Conservation (phyloP, 352 stramenopile species). For the Stramenopiles sp. region DNA sequence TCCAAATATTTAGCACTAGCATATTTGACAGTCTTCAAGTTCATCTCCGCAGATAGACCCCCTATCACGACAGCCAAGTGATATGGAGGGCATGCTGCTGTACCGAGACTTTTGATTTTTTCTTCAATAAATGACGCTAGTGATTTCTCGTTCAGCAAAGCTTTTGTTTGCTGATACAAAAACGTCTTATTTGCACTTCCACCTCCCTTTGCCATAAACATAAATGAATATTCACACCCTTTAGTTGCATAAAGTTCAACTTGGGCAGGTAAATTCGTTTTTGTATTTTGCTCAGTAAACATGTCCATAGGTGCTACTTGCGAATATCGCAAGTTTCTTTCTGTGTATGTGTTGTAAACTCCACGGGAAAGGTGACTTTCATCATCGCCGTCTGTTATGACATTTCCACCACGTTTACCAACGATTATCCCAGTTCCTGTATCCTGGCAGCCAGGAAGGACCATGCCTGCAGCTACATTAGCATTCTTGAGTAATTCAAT, state of each 20-base stretch:
- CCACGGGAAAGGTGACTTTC: conserved; percentile 45
- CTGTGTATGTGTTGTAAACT: conserved; percentile 60
- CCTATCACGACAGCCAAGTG: conserved; percentile 66
- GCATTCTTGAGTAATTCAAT: conserved; percentile 67
- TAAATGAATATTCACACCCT: conserved; percentile 55
- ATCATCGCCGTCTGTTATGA: conserved; percentile 60
- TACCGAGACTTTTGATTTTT: conserved; percentile 67
- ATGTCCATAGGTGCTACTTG: conserved; percentile 61
- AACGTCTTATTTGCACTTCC: conserved; percentile 71
- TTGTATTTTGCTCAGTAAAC: conserved; percentile 69
- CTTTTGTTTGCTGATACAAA: conserved; percentile 73
- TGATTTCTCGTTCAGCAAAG: conserved; percentile 48
- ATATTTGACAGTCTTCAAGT: conserved; percentile 67
- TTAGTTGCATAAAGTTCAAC: conserved; percentile 51
- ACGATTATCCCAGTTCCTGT: conserved; percentile 66
- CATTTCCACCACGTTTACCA: conserved; percentile 50
- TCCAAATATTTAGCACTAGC: conserved; percentile 64
- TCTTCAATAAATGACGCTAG: conserved; percentile 50
- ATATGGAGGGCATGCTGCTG: conserved; percentile 60
- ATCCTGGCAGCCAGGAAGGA: conserved; percentile 27
- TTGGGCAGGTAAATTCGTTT: conserved; percentile 61
- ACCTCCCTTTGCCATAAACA: conserved; percentile 70
- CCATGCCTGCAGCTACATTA: conserved; percentile 44
- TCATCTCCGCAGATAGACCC: conserved; percentile 51
- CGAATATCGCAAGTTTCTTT: conserved; percentile 53